Percentiles rank a stretch among this genome's conserved stretches.
Conservation (phyloP, 257 asterid genomes). For the Solanum lycopersicoides region DNA sequence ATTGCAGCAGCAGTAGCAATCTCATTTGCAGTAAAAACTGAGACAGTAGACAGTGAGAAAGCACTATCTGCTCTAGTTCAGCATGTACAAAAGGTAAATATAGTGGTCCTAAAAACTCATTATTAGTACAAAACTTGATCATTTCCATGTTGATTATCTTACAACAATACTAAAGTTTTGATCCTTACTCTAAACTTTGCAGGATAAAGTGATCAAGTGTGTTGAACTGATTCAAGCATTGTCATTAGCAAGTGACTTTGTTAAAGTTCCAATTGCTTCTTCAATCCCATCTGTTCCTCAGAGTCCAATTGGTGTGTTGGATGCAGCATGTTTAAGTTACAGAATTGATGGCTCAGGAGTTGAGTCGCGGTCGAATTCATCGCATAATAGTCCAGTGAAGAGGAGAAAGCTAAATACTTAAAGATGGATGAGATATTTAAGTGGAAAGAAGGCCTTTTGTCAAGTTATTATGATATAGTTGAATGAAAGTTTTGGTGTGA, state of each 20-base stretch:
- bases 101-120: constrained; percentile 12
- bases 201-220: constrained; percentile 28
- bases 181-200: not conserved
- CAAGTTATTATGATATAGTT: not conserved
- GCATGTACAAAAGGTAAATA: constrained; percentile 21
- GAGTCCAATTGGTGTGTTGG: constrained; percentile 32
- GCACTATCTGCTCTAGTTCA: constrained; percentile 17
- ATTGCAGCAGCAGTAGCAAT: constrained; percentile 42
- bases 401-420: constrained; percentile 18
- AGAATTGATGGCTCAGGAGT: constrained; percentile 21
- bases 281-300: constrained; percentile 16
- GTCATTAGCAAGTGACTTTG: not conserved
- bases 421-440: not conserved
- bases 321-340: constrained; percentile 33
- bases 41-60: constrained; percentile 13
- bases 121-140: not conserved
- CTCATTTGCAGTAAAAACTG: constrained; percentile 19
- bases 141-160: not conserved
- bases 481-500: constrained; percentile 5
- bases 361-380: constrained; percentile 18
- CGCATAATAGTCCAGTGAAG: constrained; percentile 19
- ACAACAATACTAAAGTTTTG: not conserved
- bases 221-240: constrained; percentile 12
- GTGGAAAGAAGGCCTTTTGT: not conserved
- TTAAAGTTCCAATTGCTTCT: constrained; percentile 1